Evolutionary conservation across 495 filamentous ascomycete species (phyloP).

Genomic region (Penicillium longicatenatum): DNA sequence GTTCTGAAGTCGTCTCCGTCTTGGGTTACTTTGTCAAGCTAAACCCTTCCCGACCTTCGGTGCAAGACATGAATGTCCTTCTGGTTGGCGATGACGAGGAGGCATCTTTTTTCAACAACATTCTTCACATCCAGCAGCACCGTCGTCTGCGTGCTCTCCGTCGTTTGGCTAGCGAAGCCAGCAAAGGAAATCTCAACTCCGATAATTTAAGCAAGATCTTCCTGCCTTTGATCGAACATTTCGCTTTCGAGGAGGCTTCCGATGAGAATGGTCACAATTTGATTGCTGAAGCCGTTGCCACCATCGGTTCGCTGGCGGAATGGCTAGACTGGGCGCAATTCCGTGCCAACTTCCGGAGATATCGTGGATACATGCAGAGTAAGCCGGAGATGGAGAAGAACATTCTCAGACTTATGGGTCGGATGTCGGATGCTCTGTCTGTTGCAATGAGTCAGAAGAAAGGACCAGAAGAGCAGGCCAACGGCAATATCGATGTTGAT

Average conservation of each 20-base stretch:
- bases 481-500: slow-evolving; percentile 28
- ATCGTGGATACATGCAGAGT: slow-evolving; percentile 72
- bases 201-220: slow-evolving; percentile 84
- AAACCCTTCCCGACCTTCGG: slow-evolving; percentile 65
- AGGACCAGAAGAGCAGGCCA: slow-evolving; percentile 33
- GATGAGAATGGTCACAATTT: slow-evolving; percentile 82
- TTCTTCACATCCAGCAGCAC: slow-evolving; percentile 88
- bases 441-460: slow-evolving; percentile 49
- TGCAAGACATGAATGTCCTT: slow-evolving; percentile 74
- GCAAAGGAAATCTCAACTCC: slow-evolving; percentile 62
- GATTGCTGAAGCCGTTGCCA: slow-evolving; percentile 74
- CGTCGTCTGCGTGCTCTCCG: slow-evolving; percentile 83
- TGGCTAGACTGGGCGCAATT: slow-evolving; percentile 93
- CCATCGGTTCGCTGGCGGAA: slow-evolving; percentile 70
- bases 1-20: slow-evolving; percentile 75
- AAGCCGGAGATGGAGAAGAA: slow-evolving; percentile 86
- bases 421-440: slow-evolving; percentile 73
- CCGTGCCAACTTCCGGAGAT: slow-evolving; percentile 76
- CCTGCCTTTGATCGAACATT: slow-evolving; percentile 89
- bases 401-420: slow-evolving; percentile 77
- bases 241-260: slow-evolving; percentile 77
- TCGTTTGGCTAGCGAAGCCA: slow-evolving; percentile 66
- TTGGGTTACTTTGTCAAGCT: slow-evolving; percentile 75
- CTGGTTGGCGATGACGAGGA: slow-evolving; percentile 80
- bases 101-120: slow-evolving; percentile 89